These are phyloP conservation scores for Venturiaceae sp. DNA, from an alignment of 2,329 filamentous ascomycete genomes.

Conservation along the genomic window DNA sequence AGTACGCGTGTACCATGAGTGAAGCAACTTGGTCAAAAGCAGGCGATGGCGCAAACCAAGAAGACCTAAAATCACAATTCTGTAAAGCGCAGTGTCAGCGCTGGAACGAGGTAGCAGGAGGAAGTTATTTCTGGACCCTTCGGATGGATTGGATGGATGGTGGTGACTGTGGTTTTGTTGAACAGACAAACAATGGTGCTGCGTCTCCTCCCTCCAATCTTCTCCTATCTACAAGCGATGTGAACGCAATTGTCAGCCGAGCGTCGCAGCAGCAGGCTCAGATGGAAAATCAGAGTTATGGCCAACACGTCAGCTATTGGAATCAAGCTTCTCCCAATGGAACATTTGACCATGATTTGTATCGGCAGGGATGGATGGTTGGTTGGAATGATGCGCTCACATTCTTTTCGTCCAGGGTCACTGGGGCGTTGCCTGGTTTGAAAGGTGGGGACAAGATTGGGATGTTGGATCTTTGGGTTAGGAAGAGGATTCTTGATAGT, in stretches of 20 bases:
- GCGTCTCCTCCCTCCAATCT: conserved; percentile 31
- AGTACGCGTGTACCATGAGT: conserved; percentile 48
- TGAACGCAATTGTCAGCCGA: conserved; percentile 16
- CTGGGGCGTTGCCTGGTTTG: conserved; percentile 14
- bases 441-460: conserved; percentile 4
- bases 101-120: conserved; percentile 41
- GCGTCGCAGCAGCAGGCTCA: conserved; percentile 26
- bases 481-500: conserved; percentile 37
- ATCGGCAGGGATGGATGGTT: background rate
- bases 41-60: conserved; percentile 18
- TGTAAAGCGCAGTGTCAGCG: conserved; percentile 37
- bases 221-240: conserved; percentile 24
- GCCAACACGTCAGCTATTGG: conserved; percentile 42
- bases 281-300: conserved; percentile 11
- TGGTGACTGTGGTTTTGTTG: conserved; percentile 50
- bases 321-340: conserved; percentile 24
- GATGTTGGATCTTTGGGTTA: conserved; percentile 20
- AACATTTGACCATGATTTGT: background rate
- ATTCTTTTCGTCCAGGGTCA: conserved; percentile 11
- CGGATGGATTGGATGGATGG: conserved; percentile 55
- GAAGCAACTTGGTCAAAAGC: conserved; percentile 37
- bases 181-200: conserved; percentile 37
- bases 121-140: conserved; percentile 50
- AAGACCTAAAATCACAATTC: conserved; percentile 34
- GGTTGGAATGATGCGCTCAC: conserved; percentile 1